These are phyloP conservation scores for Cnidoscolus chayamansa DNA, from an alignment of 441 rosid species.

Conservation along the genomic window DNA sequence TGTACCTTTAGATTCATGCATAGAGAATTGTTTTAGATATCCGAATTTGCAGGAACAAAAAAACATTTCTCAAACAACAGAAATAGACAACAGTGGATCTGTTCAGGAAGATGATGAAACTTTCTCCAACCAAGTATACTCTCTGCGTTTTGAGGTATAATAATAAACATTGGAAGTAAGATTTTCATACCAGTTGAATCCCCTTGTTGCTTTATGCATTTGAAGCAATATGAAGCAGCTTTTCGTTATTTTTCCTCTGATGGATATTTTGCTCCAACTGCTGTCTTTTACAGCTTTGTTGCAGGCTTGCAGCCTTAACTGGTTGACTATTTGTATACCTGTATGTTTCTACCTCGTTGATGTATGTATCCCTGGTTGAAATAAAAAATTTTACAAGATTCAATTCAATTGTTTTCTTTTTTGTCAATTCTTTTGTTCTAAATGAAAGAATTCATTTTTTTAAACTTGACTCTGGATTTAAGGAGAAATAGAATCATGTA, in stretches of 20 bases:
- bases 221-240: background rate
- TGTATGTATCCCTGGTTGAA: background rate
- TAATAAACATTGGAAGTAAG: constrained; percentile 1
- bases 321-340: background rate
- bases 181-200: background rate
- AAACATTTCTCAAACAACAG: constrained; percentile 17
- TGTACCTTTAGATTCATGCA: constrained; percentile 9
- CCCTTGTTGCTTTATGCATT: background rate
- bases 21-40: constrained; percentile 17
- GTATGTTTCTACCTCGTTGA: background rate
- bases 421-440: too few relatives aligned
- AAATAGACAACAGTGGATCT: constrained; percentile 25
- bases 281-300: background rate
- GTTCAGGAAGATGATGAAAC: constrained; percentile 33
- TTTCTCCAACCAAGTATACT: constrained; percentile 37
- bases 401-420: too few relatives aligned
- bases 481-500: too few relatives aligned
- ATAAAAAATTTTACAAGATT: too few relatives aligned
- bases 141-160: constrained; percentile 84
- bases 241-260: background rate
- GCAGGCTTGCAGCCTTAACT: constrained; percentile 1
- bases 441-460: too few relatives aligned
- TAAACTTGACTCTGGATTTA: too few relatives aligned
- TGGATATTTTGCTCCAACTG: background rate
- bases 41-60: constrained; percentile 42